phyloP scores from a whole-genome alignment of 2,329 filamentous ascomycete species.

The Zalaria sp. region DNA sequence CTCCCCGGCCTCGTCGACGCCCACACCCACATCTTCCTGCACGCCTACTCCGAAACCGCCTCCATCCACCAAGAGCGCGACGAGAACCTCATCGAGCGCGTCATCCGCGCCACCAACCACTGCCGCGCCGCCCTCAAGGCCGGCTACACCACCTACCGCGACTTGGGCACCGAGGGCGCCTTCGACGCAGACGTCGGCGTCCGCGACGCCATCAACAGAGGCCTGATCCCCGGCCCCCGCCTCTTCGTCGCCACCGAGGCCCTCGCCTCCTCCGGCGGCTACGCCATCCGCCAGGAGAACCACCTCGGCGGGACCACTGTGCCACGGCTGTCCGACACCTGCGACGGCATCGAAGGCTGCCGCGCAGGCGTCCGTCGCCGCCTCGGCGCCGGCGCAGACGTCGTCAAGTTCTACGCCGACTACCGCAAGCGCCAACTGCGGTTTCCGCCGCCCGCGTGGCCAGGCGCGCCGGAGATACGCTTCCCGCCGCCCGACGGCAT shows the following conservation, averaged over 20 bases:
- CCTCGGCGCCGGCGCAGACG: constrained; percentile 17
- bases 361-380: constrained; percentile 15
- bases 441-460: constrained; percentile 12
- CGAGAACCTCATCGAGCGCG: constrained; percentile 41
- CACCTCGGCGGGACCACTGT: constrained; percentile 8
- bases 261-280: constrained; percentile 36
- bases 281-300: constrained; percentile 34
- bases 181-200: constrained; percentile 36
- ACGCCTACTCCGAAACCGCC: constrained; percentile 25
- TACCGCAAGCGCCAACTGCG: constrained; percentile 15
- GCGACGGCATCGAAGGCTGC: constrained; percentile 34
- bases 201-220: constrained; percentile 40
- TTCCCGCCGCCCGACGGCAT: constrained; percentile 8
- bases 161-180: constrained; percentile 40
- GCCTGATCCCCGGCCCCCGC: constrained; percentile 39
- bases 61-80: constrained; percentile 40
- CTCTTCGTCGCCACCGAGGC: constrained; percentile 41
- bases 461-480: constrained; percentile 13
- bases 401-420: constrained; percentile 21
- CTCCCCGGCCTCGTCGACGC: constrained; percentile 41
- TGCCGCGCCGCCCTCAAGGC: constrained; percentile 38
- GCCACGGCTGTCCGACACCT: constrained; percentile 15
- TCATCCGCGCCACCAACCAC: constrained; percentile 40
- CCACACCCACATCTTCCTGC: constrained; percentile 43
- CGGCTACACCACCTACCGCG: constrained; percentile 45